Conservation (phyloP, 192 early-diverging fungal species). For the Coemansia sp. region DNA sequence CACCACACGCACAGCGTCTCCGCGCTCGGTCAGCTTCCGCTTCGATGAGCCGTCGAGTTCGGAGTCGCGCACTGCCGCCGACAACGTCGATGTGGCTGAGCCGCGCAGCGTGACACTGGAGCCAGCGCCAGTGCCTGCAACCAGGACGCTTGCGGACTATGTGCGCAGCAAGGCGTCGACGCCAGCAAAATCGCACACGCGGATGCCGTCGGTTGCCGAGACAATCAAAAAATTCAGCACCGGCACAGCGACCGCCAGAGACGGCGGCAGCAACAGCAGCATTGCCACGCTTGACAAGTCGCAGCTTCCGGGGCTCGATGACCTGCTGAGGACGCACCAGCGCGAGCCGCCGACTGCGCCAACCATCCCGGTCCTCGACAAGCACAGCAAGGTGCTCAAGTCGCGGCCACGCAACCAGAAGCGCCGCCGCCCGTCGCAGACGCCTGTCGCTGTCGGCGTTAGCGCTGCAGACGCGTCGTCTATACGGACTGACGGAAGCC, state of each 20-base stretch:
- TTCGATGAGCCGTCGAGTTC: conserved; percentile 27
- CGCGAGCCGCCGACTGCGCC: conserved; percentile 45
- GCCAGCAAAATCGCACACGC: conserved; percentile 9
- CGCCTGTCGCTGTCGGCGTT: conserved; percentile 2
- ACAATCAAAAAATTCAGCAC: conserved; percentile 50
- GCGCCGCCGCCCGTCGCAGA: conserved; percentile 28
- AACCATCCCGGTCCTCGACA: conserved; percentile 43
- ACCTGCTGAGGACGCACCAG: conserved; percentile 47
- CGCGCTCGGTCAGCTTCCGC: conserved; percentile 49
- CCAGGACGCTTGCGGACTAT: conserved; percentile 46
- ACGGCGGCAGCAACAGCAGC: background rate
- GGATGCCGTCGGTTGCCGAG: conserved; percentile 44
- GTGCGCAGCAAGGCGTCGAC: conserved; percentile 41
- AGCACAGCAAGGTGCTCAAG: conserved; percentile 46
- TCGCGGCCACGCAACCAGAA: conserved; percentile 51
- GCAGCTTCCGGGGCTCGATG: conserved; percentile 42
- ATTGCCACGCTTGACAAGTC: conserved; percentile 10
- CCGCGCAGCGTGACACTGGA: conserved; percentile 4
- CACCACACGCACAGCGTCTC: conserved; percentile 27
- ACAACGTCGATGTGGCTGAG: conserved; percentile 2
- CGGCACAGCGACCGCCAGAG: conserved; percentile 3
- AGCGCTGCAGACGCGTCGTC: background rate
- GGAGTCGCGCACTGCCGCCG: conserved; percentile 11
- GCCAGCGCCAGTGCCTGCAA: background rate
- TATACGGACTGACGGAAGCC: background rate